Percentiles rank a stretch among this genome's conserved stretches.
phyloP scores from a whole-genome alignment of 1,139 yeast species.

The Groenewaldozyma auringiensis region DNA sequence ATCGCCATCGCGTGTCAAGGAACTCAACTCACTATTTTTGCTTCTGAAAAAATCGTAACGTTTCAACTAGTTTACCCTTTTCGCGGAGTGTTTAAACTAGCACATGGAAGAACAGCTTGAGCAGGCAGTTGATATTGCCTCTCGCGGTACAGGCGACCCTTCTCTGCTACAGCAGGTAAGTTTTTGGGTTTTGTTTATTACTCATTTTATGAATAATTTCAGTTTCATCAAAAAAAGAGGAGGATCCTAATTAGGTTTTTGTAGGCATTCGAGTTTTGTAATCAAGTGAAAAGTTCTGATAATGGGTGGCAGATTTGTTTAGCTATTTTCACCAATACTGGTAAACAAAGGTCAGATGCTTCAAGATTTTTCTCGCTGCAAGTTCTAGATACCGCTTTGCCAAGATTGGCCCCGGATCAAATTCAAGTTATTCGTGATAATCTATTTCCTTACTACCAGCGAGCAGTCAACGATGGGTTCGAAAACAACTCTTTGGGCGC shows the following conservation, averaged over 20 bases:
- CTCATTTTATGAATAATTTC: background rate
- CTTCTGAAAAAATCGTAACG: background rate
- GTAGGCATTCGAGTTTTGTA: conserved; percentile 68
- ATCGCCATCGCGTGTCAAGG: no score
- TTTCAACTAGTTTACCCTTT: no score
- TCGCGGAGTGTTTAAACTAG: background rate
- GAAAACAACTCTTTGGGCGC: conserved; percentile 37
- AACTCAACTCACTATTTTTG: background rate
- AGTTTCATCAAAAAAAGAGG: background rate
- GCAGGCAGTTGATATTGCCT: conserved; percentile 89
- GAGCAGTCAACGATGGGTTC: conserved; percentile 7
- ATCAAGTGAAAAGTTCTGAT: conserved; percentile 62
- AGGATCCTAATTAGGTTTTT: conserved; percentile 5
- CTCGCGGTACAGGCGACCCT: conserved; percentile 66
- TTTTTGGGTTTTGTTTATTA: conserved; percentile 2
- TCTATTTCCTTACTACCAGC: conserved; percentile 38
- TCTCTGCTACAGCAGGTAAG: conserved; percentile 56
- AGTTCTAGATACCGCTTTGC: conserved; percentile 62
- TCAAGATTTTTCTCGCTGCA: conserved; percentile 72
- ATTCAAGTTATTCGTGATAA: conserved; percentile 40
- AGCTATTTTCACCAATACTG: conserved; percentile 43
- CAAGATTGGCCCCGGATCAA: conserved; percentile 43
- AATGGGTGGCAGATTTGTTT: conserved; percentile 79
- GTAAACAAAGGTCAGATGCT: conserved; percentile 30
- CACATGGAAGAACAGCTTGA: conserved; percentile 77